Base-by-base conservation (phyloP, 352 stramenopile species). In the Globisporangium nodosum region DNA sequence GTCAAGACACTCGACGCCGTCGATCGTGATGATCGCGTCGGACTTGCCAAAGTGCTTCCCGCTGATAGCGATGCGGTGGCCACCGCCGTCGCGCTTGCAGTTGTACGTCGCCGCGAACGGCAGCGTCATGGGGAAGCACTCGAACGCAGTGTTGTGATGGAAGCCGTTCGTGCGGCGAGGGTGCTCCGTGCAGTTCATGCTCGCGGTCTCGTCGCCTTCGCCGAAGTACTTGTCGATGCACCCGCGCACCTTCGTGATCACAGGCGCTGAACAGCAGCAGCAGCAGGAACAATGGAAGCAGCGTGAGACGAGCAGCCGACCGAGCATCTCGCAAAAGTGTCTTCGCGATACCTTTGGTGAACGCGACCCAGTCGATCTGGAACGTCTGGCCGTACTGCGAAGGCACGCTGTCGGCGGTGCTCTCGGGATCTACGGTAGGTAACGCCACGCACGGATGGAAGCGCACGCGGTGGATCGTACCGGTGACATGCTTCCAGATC, bases 141-240 rank as follows among this genome's bases (percentile, higher is more conserved):
- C 51, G 45, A 71, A 73, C n/a, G 65, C 52, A 8, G 63, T 73
- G 13, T 68, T 72, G 16, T 49, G 49, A 39, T 87, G 80, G 60
- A 78, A 70, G 1, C 64, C 68, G 55, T 90, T 90, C 30, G 73
- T 85, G 50, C 63, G 60, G 37, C 56, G 55, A 9, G 70, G 59
- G 18, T 60, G 39, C 55, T 83, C 71, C 0, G 70, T 72, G 58
- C 82, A 88, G 57, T 89, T 88, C 59, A 71, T 73, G 3, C 42
- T 15, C 2, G 69, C 57, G 9, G 53, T 47, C 3, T 24, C 20
- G 18, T 63, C 66, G 5, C 58, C 48, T 46, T 47, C 37, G 15
- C 71, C 51, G 46, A 75, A 90, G 60, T 87, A 93, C 27, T 79
- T 74, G 60, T 93, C 81, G 49, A 93, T 87, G 50, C 83, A 93